A percentile compares a stretch with the other conserved stretches of the same genome.
Conservation (phyloP, 2,329 filamentous ascomycete species). For the Talaromyces sp. region DNA sequence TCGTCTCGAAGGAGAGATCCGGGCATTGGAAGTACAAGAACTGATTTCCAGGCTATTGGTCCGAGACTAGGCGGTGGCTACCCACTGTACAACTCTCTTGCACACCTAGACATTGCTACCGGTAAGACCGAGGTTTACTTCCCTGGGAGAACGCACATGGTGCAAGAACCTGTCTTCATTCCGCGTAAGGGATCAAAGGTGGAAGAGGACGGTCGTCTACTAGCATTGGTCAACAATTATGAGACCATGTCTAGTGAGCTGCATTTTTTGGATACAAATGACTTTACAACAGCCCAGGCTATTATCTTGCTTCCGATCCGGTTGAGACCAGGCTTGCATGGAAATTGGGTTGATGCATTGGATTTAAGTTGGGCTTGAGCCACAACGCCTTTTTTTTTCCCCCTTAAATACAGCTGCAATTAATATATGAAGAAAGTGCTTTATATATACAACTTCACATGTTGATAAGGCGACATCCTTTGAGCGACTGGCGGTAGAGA, state of each 20-base stretch:
- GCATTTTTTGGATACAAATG: slow-evolving; percentile 13
- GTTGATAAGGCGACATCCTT: too few species aligned
- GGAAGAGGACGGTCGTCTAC: slow-evolving; percentile 21
- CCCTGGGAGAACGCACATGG: slow-evolving; percentile 36
- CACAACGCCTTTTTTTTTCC: too few species aligned
- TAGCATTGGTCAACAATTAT: slow-evolving; percentile 21
- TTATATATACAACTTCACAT: too few species aligned
- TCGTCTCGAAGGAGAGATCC: too few species aligned
- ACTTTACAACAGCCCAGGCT: slow-evolving; percentile 1
- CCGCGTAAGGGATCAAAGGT: slow-evolving; percentile 8
- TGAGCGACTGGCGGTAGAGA: too few species aligned
- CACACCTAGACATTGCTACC: slow-evolving; percentile 37
- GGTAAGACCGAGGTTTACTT: slow-evolving; percentile 41
- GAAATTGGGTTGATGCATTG: too few species aligned
- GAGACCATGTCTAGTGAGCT: slow-evolving; percentile 19
- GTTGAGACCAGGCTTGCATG: neutral
- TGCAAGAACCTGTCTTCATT: slow-evolving; percentile 23
- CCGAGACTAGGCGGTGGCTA: slow-evolving; percentile 26
- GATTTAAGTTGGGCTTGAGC: too few species aligned
- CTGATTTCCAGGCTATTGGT: slow-evolving; percentile 24
- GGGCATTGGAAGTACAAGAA: too few species aligned
- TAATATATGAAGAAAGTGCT: too few species aligned
- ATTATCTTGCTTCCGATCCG: slow-evolving; percentile 1
- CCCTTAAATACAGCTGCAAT: too few species aligned
- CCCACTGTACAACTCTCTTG: slow-evolving; percentile 44